A percentile compares a stretch with the other conserved stretches of the same genome.
Conservation (phyloP, 192 early-diverging fungal species). For the Geranomyces michiganensis region DNA sequence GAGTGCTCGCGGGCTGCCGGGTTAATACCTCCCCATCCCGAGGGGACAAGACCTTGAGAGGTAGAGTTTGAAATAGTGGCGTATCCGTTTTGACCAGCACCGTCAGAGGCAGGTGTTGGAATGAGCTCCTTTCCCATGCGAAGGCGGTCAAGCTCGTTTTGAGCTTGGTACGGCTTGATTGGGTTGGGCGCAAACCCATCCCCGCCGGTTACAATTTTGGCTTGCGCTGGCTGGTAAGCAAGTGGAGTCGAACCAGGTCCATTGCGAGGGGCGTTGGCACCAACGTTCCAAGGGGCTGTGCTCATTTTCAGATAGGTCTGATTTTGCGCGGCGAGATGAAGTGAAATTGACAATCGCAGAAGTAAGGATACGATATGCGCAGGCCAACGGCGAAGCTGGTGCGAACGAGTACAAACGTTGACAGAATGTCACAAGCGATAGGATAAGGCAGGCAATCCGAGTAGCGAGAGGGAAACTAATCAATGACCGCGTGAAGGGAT, state of each 20-base stretch:
- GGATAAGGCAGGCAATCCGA: too few relatives aligned
- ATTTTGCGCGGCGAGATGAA: too few relatives aligned
- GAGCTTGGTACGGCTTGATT: constrained; percentile 13
- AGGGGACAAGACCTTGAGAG: background rate
- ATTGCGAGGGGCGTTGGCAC: background rate
- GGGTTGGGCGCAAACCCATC: constrained; percentile 6
- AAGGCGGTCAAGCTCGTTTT: constrained; percentile 29
- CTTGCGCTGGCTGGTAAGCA: constrained; percentile 7
- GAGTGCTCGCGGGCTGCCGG: constrained; percentile 10
- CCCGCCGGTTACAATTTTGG: background rate
- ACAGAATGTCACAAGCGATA: too few relatives aligned
- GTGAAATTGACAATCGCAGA: too few relatives aligned
- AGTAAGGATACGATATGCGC: too few relatives aligned
- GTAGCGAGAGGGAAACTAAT: too few relatives aligned
- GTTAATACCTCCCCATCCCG: background rate
- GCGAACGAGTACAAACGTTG: too few relatives aligned
- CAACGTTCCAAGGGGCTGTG: constrained; percentile 3
- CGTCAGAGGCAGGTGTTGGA: background rate
- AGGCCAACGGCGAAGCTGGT: too few relatives aligned
- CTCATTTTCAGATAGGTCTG: too few relatives aligned
- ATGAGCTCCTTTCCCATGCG: constrained; percentile 7
- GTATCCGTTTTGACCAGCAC: background rate
- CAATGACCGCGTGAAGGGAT: too few relatives aligned
- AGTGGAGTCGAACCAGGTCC: background rate
- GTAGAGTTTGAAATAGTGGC: background rate